Evolutionary conservation across 768 basidiomycete species (phyloP), one percentile per base, ranked within the genome.

Genomic region (Leccinum pellstonianum): DNA sequence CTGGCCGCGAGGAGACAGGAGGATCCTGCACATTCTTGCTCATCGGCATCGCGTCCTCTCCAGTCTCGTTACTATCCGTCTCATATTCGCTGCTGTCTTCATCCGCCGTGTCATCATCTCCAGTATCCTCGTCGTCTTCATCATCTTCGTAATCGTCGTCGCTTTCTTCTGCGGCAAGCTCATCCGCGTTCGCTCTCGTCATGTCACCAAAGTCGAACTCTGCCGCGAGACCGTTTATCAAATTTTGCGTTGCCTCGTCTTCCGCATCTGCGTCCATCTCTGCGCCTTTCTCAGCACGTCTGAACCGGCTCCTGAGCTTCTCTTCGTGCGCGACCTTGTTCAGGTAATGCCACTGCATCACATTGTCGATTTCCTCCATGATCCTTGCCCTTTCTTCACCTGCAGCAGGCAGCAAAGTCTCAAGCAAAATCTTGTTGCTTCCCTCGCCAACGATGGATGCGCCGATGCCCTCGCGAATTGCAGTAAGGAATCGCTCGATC

Each of bases 401-500:
- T 2, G 81, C 83, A 62, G 94, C 88, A 12, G 97, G 97, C 5
- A 98, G 81, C 31, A 98, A 76, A 68, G 88, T 92, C 67, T 99
- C 97, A 52, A 99, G 85, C 64, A 88, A 90, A 70, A 97, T 76
- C 53, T 55, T 69, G 60, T 59, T 62, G 6, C 25, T 56, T 47
- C 49, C 49, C 53, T 29, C 67, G 10, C 68, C 56, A 9, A 23
- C 14, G 19, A 41, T 46, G 23, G 46, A 50, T 31, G 77, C 75
- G 4, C 92, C 90, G 5, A 98, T 75, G 5, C 97, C 97, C 61
- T 95, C 94, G 11, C 97, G 90, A 51, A 95, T 84, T 56, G 91
- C 83, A 25, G 90, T 90, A 60, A 98, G 81, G 78, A 98, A 98
- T 37, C 92, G 84, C 74, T 98, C 95, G 73, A 97, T 90, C 97